Conservation (phyloP, 257 asterid genomes). For the Paulownia fortunei region DNA sequence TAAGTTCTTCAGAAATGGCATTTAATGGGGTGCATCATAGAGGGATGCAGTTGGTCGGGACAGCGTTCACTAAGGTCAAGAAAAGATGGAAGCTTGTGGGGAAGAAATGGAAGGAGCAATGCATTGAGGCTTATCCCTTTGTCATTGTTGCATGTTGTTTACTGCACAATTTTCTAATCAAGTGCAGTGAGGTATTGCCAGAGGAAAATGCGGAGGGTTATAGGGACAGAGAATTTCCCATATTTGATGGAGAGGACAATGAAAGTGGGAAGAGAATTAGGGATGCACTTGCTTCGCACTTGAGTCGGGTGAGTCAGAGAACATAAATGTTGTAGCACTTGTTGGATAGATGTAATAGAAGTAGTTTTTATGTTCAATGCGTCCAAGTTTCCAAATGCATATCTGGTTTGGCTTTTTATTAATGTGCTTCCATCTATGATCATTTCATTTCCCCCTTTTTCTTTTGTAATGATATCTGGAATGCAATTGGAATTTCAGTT, state of each 20-base stretch:
- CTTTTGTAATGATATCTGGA: background rate
- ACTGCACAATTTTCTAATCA: conserved; percentile 92
- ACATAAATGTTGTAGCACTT: conserved; percentile 40
- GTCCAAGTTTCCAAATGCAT: conserved; percentile 27
- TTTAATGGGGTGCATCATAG: conserved; percentile 64
- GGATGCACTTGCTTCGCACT: conserved; percentile 77
- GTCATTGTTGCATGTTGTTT: conserved; percentile 78
- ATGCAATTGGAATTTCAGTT: background rate
- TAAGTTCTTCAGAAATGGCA: conserved; percentile 49
- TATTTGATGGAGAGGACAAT: conserved; percentile 59
- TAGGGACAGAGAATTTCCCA: conserved; percentile 44
- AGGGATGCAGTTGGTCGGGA: conserved; percentile 68
- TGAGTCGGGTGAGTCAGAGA: conserved; percentile 67
- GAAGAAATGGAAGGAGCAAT: conserved; percentile 68
- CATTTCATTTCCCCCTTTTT: background rate
- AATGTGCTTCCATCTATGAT: background rate
- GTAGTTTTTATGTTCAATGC: conserved; percentile 19
- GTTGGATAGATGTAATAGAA: conserved; percentile 11
- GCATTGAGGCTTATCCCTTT: conserved; percentile 82
- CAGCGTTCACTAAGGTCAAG: conserved; percentile 64
- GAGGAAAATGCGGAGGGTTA: conserved; percentile 52
- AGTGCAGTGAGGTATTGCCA: conserved; percentile 71
- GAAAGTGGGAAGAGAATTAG: conserved; percentile 69
- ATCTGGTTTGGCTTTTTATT: conserved; percentile 24
- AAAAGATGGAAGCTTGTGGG: conserved; percentile 82